Conservation (phyloP, 139 green algal species). For the Mychonastes homosphaera region DNA sequence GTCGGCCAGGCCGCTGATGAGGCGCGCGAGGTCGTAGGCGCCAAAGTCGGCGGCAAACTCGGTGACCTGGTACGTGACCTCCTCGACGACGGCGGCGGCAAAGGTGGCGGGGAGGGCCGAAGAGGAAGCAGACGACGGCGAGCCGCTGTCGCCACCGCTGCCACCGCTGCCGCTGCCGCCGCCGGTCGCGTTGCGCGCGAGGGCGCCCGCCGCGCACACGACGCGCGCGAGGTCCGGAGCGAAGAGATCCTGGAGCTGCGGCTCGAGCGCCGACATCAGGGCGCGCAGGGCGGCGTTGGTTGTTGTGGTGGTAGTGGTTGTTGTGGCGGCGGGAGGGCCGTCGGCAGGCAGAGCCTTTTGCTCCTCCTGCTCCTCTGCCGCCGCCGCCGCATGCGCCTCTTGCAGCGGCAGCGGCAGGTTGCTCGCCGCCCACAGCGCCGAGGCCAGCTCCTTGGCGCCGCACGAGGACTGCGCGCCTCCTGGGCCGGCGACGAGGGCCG, state of each 20-base stretch:
- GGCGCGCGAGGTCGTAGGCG: slow-evolving; percentile 28
- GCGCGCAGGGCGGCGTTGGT: too few species aligned
- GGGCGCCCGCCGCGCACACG: slow-evolving; percentile 21
- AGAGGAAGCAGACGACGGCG: slow-evolving; percentile 5
- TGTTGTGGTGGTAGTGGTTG: too few species aligned
- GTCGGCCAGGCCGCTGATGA: slow-evolving; percentile 28
- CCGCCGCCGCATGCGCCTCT: too few species aligned
- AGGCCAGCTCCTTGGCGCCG: too few species aligned
- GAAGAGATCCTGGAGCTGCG: slow-evolving; percentile 21
- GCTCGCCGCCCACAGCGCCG: neutral
- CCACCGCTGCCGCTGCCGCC: neutral
- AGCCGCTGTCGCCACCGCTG: slow-evolving; percentile 14
- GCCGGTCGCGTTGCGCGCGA: slow-evolving; percentile 2
- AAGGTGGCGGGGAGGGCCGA: slow-evolving; percentile 14
- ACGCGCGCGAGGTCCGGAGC: slow-evolving; percentile 21
- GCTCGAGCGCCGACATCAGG: slow-evolving; percentile 2
- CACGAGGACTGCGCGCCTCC: too few species aligned
- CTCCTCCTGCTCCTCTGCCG: slow-evolving; percentile 18
- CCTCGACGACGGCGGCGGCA: neutral
- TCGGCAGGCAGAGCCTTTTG: neutral
- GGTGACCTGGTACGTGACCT: slow-evolving; percentile 13
- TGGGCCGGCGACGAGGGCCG: too few species aligned
- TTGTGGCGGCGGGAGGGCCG: neutral
- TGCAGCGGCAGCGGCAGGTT: neutral
- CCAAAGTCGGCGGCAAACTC: slow-evolving; percentile 39